Conservation (phyloP, 768 basidiomycete genomes). For the Rhodotorula diobovata region DNA sequence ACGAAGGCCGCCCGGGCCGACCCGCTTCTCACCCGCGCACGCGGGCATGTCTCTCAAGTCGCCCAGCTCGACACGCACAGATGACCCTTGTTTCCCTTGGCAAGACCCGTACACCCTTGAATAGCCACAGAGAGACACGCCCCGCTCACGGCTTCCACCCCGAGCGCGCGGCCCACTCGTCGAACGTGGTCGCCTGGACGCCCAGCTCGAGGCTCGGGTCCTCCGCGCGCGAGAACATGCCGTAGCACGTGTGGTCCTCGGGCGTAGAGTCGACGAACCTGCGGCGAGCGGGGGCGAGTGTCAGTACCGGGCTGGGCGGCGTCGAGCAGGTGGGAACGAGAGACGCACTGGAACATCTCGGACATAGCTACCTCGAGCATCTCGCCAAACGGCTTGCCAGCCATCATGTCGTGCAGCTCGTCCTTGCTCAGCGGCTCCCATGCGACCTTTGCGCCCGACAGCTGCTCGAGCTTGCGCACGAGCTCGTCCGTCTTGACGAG, state of each 20-base stretch:
- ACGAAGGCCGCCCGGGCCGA: too few relatives aligned
- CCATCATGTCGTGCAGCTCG: background rate
- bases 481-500: background rate
- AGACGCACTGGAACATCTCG: background rate
- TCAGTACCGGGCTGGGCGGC: background rate
- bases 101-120: too few relatives aligned
- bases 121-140: too few relatives aligned
- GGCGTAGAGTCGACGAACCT: background rate
- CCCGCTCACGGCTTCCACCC: too few relatives aligned
- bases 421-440: background rate
- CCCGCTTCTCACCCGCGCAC: too few relatives aligned
- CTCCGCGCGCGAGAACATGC: background rate
- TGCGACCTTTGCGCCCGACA: conserved; percentile 1
- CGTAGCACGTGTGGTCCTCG: background rate
- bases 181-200: background rate
- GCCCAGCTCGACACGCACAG: too few relatives aligned
- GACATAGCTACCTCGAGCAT: background rate
- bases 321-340: background rate
- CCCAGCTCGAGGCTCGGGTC: background rate
- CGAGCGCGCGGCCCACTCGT: too few relatives aligned
- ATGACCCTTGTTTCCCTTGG: too few relatives aligned
- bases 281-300: background rate
- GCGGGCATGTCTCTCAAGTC: too few relatives aligned
- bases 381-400: background rate
- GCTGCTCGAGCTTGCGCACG: background rate